Evolutionary conservation across 2,329 filamentous ascomycete species (phyloP).

Genomic region (Cordyceps pruinosa): DNA sequence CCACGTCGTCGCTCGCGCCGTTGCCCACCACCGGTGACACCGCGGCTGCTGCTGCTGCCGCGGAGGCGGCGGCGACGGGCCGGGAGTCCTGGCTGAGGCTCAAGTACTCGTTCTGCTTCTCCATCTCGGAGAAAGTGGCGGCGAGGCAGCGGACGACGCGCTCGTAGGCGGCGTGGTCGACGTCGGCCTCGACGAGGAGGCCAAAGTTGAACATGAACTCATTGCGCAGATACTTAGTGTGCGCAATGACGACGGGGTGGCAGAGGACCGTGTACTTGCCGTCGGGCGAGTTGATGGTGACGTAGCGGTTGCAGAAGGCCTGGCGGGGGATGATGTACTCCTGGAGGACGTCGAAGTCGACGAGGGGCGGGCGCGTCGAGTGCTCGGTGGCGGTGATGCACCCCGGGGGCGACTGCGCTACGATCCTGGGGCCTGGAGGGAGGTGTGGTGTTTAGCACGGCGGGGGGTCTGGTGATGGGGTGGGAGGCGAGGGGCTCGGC

Average conservation of each 20-base stretch:
- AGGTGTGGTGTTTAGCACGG: background rate
- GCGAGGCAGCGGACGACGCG: constrained; percentile 82
- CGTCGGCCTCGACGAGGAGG: constrained; percentile 61
- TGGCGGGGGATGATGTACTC: constrained; percentile 93
- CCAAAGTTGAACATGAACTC: constrained; percentile 99
- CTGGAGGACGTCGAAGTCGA: constrained; percentile 80
- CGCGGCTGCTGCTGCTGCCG: constrained; percentile 29
- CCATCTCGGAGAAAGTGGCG: constrained; percentile 77
- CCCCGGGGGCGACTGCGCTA: constrained; percentile 55
- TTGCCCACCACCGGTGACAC: constrained; percentile 26
- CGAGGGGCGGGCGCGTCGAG: constrained; percentile 48
- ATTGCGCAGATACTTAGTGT: constrained; percentile 78
- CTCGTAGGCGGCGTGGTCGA: constrained; percentile 72
- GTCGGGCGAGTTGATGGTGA: constrained; percentile 68
- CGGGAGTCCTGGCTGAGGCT: constrained; percentile 48
- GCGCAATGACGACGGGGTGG: constrained; percentile 80
- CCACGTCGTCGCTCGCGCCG: constrained; percentile 27
- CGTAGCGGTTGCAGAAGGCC: constrained; percentile 86
- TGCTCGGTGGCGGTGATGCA: constrained; percentile 46
- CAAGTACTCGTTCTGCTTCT: constrained; percentile 83
- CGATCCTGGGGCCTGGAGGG: constrained; percentile 50
- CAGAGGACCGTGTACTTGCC: constrained; percentile 72
- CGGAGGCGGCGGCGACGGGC: constrained; percentile 23
- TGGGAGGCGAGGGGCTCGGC: background rate
- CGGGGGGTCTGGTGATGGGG: background rate